A percentile compares a stretch with the other conserved stretches of the same genome.
phyloP scores from a whole-genome alignment of 805 yeast genomes.

The Ogataea dorogensis region DNA sequence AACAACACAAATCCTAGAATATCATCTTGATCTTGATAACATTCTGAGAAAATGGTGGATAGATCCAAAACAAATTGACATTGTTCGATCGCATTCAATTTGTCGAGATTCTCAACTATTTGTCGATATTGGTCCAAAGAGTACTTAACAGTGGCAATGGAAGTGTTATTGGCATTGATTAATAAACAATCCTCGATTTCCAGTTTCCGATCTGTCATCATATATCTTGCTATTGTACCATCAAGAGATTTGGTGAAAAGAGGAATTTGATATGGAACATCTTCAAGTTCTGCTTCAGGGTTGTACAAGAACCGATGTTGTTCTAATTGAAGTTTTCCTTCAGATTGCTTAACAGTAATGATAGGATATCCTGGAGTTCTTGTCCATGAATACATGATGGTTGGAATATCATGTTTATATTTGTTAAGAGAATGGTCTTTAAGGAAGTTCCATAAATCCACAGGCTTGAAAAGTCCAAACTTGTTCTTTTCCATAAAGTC shows the following conservation, averaged over 20 bases:
- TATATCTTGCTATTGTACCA: conserved; percentile 37
- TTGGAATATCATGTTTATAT: conserved; percentile 42
- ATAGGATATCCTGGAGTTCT: conserved; percentile 60
- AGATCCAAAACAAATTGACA: conserved; percentile 40
- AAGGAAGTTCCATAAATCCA: conserved; percentile 51
- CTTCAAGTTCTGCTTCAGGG: conserved; percentile 40
- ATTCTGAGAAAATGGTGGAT: conserved; percentile 38
- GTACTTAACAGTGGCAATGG: conserved; percentile 51
- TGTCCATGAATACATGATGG: conserved; percentile 60
- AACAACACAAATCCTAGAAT: conserved; percentile 35
- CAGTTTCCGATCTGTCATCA: conserved; percentile 44
- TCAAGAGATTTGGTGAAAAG: conserved; percentile 40
- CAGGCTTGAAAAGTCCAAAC: conserved; percentile 43
- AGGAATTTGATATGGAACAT: conserved; percentile 63
- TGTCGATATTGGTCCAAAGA: conserved; percentile 26
- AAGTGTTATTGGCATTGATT: conserved; percentile 45
- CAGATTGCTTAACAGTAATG: conserved; percentile 36
- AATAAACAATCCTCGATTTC: conserved; percentile 28
- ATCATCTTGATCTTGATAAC: conserved; percentile 31
- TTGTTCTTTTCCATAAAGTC: conserved; percentile 37
- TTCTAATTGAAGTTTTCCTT: conserved; percentile 32
- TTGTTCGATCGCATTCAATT: conserved; percentile 34
- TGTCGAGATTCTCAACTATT: conserved; percentile 27
- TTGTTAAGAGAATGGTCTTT: conserved; percentile 28
- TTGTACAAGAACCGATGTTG: conserved; percentile 40